phyloP scores from a whole-genome alignment of 257 asterid species.

The Thymus quinquecostatus region DNA sequence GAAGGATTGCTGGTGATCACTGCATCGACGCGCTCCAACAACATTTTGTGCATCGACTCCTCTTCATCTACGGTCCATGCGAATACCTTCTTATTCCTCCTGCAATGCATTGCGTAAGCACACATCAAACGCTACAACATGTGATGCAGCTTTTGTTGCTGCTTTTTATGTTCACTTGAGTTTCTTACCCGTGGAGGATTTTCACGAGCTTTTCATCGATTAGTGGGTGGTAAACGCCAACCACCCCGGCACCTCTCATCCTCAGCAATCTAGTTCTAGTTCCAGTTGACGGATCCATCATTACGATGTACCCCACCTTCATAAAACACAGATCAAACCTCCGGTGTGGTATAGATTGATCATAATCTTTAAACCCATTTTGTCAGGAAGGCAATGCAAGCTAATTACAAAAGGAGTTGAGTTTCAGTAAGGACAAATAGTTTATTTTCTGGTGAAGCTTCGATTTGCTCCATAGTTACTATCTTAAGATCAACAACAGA shows the following conservation, averaged over 20 bases:
- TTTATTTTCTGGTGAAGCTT: background rate
- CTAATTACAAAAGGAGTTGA: conserved; percentile 3
- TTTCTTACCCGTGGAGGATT: conserved; percentile 71
- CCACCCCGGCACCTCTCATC: conserved; percentile 81
- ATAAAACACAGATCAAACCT: conserved; percentile 26
- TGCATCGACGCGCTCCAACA: conserved; percentile 74
- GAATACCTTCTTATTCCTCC: conserved; percentile 84
- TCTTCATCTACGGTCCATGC: conserved; percentile 94
- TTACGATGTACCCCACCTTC: conserved; percentile 94
- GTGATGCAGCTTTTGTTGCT: background rate
- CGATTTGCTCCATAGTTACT: background rate
- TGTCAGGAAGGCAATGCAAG: background rate
- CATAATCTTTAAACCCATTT: conserved; percentile 2
- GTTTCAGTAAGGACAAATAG: background rate
- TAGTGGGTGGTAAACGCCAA: conserved; percentile 90
- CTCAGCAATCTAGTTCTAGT: conserved; percentile 64
- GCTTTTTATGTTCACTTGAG: background rate
- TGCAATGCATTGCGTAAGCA: conserved; percentile 30
- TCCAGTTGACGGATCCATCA: conserved; percentile 74
- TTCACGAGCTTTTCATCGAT: conserved; percentile 73
- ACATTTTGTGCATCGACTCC: conserved; percentile 68
- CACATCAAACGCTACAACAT: background rate
- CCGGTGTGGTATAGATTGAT: background rate
- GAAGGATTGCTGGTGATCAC: conserved; percentile 83
- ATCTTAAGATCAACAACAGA: conserved; percentile 1